phyloP scores from a whole-genome alignment of 768 basidiomycete species.

The Lactifluus piperatus region DNA sequence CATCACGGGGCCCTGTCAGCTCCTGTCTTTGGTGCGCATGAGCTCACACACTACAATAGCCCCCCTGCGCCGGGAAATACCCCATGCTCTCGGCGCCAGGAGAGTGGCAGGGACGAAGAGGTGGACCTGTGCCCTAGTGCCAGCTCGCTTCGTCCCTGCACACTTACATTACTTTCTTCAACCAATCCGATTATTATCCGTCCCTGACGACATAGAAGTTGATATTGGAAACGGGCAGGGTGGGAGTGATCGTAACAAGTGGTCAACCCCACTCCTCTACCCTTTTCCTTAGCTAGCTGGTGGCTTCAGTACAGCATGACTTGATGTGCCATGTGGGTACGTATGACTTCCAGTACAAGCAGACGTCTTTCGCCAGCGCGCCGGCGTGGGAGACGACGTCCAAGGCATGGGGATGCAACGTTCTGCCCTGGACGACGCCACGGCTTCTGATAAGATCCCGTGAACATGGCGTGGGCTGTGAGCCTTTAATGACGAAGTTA shows the following conservation, averaged over 20 bases:
- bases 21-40: not conserved
- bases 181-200: not conserved
- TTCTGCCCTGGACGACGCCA: not conserved
- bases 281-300: not conserved
- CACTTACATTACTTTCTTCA: not conserved
- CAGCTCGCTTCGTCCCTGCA: not conserved
- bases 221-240: not conserved
- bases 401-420: not conserved
- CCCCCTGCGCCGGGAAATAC: not conserved
- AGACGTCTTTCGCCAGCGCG: conserved; percentile 1
- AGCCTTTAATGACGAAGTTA: not conserved
- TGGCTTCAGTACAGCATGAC: not conserved
- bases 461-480: not conserved
- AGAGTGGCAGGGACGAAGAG: not conserved
- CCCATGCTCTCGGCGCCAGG: not conserved
- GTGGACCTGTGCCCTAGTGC: not conserved
- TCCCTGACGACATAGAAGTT: not conserved
- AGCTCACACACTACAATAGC: not conserved
- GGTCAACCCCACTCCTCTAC: not conserved
- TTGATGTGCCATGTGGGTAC: not conserved
- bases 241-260: conserved; percentile 1
- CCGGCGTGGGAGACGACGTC: conserved; percentile 4
- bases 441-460: conserved; percentile 5
- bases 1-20: not conserved
- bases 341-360: not conserved